Percentiles rank a stretch among this genome's conserved stretches.
Evolutionary conservation across 2,329 filamentous ascomycete species (phyloP).

Genomic region (Alternaria consortialis): DNA sequence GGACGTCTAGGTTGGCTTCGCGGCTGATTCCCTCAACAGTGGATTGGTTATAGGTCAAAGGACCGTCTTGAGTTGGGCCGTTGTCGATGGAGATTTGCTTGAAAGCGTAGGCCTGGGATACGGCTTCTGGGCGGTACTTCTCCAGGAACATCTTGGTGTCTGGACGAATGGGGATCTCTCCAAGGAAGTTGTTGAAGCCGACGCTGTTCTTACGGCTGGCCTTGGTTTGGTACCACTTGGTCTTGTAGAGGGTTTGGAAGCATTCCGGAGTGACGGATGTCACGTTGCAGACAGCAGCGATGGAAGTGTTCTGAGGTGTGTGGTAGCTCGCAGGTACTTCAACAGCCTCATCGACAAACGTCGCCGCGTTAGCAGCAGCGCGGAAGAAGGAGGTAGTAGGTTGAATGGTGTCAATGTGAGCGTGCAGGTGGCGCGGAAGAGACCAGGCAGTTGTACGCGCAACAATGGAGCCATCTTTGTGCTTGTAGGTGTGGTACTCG

Average conservation of each 20-base stretch:
- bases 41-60: conserved; percentile 46
- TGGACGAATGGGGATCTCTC: conserved; percentile 60
- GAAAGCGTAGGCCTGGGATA: conserved; percentile 63
- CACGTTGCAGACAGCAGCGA: conserved; percentile 60
- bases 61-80: conserved; percentile 59
- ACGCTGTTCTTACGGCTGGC: conserved; percentile 56
- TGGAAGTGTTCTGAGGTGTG: conserved; percentile 41
- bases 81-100: conserved; percentile 65
- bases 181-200: conserved; percentile 61
- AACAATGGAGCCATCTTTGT: conserved; percentile 62
- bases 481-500: conserved; percentile 61
- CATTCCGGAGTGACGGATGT: conserved; percentile 63
- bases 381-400: conserved; percentile 67
- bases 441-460: conserved; percentile 66
- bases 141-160: conserved; percentile 67
- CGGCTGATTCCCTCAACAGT: conserved; percentile 46
- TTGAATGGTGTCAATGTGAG: conserved; percentile 67
- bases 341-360: conserved; percentile 33
- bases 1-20: conserved; percentile 72
- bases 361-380: conserved; percentile 31
- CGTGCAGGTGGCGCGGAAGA: conserved; percentile 65
- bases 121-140: conserved; percentile 62
- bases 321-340: conserved; percentile 39
- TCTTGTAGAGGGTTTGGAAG: conserved; percentile 64
- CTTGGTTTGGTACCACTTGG: conserved; percentile 61